Evolutionary conservation across 345 rosid genomes (phyloP), one percentile per base, ranked within the genome.

Genomic region (Stellera chamaejasme): DNA sequence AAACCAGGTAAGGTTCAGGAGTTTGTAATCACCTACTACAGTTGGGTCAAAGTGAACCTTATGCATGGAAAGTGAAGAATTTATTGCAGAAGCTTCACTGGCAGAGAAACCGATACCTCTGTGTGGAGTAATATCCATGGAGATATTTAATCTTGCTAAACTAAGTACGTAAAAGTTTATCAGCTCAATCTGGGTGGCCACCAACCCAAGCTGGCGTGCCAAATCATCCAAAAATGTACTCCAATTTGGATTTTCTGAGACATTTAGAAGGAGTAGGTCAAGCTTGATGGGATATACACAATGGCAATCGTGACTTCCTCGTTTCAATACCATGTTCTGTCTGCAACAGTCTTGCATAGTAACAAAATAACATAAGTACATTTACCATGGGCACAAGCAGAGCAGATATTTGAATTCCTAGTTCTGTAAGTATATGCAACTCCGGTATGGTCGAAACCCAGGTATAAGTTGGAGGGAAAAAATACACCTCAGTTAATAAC

Each of bases 211-310:
- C 75, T 93, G 90, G 49, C 74, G 56, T 54, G 99, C 91, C 62
- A 93, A 75, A 63, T 87, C 80, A 54, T 63, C 77, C 45, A 89
- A 66, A 67, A 93, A 93, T 58, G 59, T 4, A 58, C 52, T 72
- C 97, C 88, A 69, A 66, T 80, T 71, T n/a, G 89, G 81, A 73
- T 76, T 84, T 67, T 80, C 83, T 6, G 99, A 89, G 61, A 93
- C 85, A 66, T 93, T 93, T 74, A 80, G 58, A 49, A 93, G 99
- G 63, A 84, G 79, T 75, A 93, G 91, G 61, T 89, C 99, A 55
- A 93, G 82, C 82, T 87, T 89, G 71, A 93, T 84, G n/a, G 99
- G 99, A 79, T 93, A 89, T 48, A 83, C 99, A 48, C 99, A 93
- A 66, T 87, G 86, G 64, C 99, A 89, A 66, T 73, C 87, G 63